A percentile compares a stretch with the other conserved stretches of the same genome.
Conservation (phyloP, 129 eudicot species). For the Heracleum sosnowskyi region DNA sequence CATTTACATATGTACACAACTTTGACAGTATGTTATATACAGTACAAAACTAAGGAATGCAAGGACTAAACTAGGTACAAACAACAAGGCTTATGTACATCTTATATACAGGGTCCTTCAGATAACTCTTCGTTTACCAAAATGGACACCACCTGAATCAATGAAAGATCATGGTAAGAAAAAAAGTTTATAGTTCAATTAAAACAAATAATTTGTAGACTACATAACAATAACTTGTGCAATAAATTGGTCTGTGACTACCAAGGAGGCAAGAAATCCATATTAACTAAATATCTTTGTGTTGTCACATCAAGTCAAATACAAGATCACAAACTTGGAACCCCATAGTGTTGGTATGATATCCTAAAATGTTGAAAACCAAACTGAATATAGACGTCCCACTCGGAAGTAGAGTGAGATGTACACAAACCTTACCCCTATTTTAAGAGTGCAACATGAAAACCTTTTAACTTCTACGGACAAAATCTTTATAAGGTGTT, state of each 20-base stretch:
- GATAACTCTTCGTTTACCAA: slow-evolving; percentile 22
- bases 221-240: neutral
- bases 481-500: neutral
- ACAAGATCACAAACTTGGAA: neutral
- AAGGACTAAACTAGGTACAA: neutral
- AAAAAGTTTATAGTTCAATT: neutral
- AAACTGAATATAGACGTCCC: neutral
- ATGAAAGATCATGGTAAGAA: neutral
- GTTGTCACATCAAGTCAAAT: neutral
- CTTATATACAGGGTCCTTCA: neutral
- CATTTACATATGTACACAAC: slow-evolving; percentile 3
- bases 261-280: neutral
- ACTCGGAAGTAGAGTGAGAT: neutral
- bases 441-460: neutral
- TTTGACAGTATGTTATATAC: slow-evolving; percentile 1
- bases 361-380: neutral
- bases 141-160: slow-evolving; percentile 56
- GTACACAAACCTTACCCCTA: neutral
- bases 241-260: neutral
- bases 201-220: neutral
- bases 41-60: neutral
- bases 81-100: neutral
- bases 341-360: neutral
- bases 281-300: neutral
- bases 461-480: neutral